Evolutionary conservation across 768 basidiomycete genomes (phyloP).

Genomic region (Rhodosporidiobolus sp.): DNA sequence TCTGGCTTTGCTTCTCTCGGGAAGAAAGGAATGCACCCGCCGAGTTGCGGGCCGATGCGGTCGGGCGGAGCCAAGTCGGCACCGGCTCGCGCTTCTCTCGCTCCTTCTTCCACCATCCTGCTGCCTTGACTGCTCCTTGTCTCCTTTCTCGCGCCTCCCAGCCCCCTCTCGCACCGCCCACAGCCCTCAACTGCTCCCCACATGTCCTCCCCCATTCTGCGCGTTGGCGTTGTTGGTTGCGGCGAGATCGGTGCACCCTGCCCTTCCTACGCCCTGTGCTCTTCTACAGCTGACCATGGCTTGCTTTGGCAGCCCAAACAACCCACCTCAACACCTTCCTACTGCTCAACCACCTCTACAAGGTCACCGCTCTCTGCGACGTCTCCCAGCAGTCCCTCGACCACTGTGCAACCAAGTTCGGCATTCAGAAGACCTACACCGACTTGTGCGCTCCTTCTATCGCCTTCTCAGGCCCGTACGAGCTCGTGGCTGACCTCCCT

Average conservation of each 20-base stretch:
- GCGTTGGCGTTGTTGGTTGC: conserved; percentile 24
- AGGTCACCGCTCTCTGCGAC: conserved; percentile 27
- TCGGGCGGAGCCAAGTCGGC: too few species aligned
- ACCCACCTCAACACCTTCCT: conserved; percentile 31
- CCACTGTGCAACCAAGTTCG: conserved; percentile 18
- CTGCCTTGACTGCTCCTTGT: not conserved
- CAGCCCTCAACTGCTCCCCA: not conserved
- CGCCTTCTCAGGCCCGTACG: not conserved
- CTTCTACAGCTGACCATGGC: not conserved
- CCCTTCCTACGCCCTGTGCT: not conserved
- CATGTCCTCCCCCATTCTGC: not conserved
- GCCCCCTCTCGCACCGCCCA: not conserved
- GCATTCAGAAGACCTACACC: conserved; percentile 4
- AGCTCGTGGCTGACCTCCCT: not conserved
- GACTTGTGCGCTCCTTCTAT: conserved; percentile 8
- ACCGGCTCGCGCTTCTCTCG: not conserved
- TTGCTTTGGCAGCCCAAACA: not conserved
- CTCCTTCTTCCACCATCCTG: not conserved
- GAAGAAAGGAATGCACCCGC: too few species aligned
- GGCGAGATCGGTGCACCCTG: conserved; percentile 26
- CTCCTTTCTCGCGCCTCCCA: not conserved
- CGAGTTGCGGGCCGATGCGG: too few species aligned
- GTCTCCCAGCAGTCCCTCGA: not conserved
- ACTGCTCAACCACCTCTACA: conserved; percentile 27
- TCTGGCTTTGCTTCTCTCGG: too few species aligned